Evolutionary conservation across 164 flowering plant genomes (phyloP).

Genomic region (Cinnamomum micranthum): DNA sequence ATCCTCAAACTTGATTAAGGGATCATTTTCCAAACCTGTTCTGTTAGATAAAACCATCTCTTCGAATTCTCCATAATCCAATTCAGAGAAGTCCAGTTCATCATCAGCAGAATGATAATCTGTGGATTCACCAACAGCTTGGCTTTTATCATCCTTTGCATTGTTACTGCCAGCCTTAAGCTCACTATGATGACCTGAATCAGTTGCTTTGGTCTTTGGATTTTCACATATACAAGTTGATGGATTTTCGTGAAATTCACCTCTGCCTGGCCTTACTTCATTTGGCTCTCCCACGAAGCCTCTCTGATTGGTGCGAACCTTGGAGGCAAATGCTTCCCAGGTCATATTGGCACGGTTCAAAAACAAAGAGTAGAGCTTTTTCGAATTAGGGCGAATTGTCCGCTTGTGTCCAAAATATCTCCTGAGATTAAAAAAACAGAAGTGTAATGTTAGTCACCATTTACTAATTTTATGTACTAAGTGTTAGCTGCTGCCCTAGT

Average conservation of each 20-base stretch:
- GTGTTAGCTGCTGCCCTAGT: neutral
- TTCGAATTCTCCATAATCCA: slow-evolving; percentile 49
- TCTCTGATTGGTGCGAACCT: slow-evolving; percentile 52
- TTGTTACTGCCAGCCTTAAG: slow-evolving; percentile 15
- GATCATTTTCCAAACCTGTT: slow-evolving; percentile 36
- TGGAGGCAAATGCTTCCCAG: slow-evolving; percentile 87
- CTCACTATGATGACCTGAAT: slow-evolving; percentile 10
- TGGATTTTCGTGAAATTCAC: slow-evolving; percentile 96
- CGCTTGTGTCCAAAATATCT: slow-evolving; percentile 93
- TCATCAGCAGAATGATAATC: slow-evolving; percentile 46
- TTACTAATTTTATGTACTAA: neutral
- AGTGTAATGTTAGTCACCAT: neutral
- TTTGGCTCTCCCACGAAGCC: slow-evolving; percentile 97
- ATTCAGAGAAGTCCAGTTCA: slow-evolving; percentile 54
- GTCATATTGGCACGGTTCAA: slow-evolving; percentile 54
- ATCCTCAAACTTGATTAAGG: slow-evolving; percentile 32
- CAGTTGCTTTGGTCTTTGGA: slow-evolving; percentile 34
- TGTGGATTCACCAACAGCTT: slow-evolving; percentile 22
- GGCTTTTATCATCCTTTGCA: slow-evolving; percentile 29
- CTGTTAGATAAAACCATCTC: slow-evolving; percentile 31
- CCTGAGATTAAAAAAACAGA: slow-evolving; percentile 37
- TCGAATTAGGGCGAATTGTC: slow-evolving; percentile 94
- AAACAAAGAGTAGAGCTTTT: slow-evolving; percentile 63
- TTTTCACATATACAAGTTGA: slow-evolving; percentile 83
- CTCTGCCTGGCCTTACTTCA: slow-evolving; percentile 86